These are phyloP conservation scores for Talaromyces sp. DNA, from an alignment of 2,329 filamentous ascomycete species.

Conservation along the genomic window DNA sequence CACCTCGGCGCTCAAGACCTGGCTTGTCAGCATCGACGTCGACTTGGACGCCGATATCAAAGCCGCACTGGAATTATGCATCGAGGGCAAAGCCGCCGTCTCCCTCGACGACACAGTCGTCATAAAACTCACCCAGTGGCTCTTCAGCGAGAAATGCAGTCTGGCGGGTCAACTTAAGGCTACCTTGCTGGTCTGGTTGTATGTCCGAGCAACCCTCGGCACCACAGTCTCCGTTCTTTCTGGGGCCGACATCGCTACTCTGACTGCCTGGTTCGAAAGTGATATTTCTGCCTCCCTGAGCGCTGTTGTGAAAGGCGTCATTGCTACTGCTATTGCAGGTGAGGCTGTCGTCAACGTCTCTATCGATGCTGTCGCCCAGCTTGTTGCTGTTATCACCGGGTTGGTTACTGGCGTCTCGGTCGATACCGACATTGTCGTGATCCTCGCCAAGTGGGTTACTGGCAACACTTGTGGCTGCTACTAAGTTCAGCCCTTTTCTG, in stretches of 20 bases:
- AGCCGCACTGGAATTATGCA: constrained; percentile 22
- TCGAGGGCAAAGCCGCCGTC: constrained; percentile 23
- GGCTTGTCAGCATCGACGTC: constrained; percentile 17
- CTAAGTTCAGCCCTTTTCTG: neutral
- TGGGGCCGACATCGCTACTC: constrained; percentile 20
- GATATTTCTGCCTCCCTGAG: constrained; percentile 23
- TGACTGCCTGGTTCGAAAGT: constrained; percentile 25
- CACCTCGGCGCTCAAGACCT: constrained; percentile 26
- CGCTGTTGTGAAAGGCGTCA: constrained; percentile 25
- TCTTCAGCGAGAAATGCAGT: constrained; percentile 24
- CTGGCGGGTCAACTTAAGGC: constrained; percentile 33
- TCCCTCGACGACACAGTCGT: constrained; percentile 23
- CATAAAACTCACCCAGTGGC: constrained; percentile 26
- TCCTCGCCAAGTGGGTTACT: constrained; percentile 35
- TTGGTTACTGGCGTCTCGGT: constrained; percentile 15
- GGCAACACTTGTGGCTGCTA: constrained; percentile 8
- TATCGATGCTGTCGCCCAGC: constrained; percentile 27
- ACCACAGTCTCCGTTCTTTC: constrained; percentile 21
- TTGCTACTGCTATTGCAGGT: constrained; percentile 25
- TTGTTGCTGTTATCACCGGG: constrained; percentile 31
- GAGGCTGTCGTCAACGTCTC: constrained; percentile 27
- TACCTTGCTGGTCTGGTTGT: constrained; percentile 31
- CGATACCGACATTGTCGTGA: constrained; percentile 48
- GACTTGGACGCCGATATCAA: constrained; percentile 24
- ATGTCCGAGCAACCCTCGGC: constrained; percentile 22